phyloP scores from a whole-genome alignment of 495 filamentous ascomycete genomes.

The Lepraria neglecta region DNA sequence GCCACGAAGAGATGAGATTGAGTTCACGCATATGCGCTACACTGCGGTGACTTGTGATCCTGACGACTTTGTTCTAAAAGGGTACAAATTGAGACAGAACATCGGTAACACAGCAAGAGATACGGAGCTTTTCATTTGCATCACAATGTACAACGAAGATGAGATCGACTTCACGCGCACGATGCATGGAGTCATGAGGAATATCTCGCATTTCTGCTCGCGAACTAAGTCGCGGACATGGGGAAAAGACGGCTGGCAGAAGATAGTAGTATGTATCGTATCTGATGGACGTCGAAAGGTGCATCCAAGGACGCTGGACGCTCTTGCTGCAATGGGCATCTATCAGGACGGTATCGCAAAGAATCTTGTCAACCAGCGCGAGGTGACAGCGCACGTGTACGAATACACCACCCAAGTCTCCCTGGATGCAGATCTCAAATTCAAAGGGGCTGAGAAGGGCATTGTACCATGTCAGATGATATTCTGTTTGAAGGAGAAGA shows the following conservation, averaged over 20 bases:
- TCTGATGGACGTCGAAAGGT: constrained; percentile 91
- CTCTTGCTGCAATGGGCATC: constrained; percentile 95
- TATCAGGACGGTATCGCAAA: constrained; percentile 99
- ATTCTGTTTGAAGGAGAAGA: constrained; percentile 98
- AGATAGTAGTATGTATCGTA: constrained; percentile 96
- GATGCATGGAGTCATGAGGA: constrained; percentile 98
- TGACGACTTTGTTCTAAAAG: constrained; percentile 79
- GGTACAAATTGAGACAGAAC: constrained; percentile 95
- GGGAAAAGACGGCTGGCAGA: constrained; percentile 98
- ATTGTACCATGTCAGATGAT: constrained; percentile 99
- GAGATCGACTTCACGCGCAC: constrained; percentile 94
- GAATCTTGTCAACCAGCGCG: constrained; percentile 89
- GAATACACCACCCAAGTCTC: constrained; percentile 99
- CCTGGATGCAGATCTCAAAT: constrained; percentile 88
- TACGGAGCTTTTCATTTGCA: constrained; percentile 96
- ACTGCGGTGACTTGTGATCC: constrained; percentile 99
- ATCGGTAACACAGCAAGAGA: constrained; percentile 79
- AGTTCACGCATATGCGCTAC: constrained; percentile 99
- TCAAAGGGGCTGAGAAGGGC: constrained; percentile 98
- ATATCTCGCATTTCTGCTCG: constrained; percentile 92
- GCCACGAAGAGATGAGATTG: constrained; percentile 81
- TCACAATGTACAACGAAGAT: constrained; percentile 99
- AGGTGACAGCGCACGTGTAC: constrained; percentile 86
- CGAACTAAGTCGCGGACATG: constrained; percentile 88
- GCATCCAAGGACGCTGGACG: constrained; percentile 88